phyloP scores from a whole-genome alignment of 192 early-diverging fungal genomes.

The Backusella parvicylindrica region DNA sequence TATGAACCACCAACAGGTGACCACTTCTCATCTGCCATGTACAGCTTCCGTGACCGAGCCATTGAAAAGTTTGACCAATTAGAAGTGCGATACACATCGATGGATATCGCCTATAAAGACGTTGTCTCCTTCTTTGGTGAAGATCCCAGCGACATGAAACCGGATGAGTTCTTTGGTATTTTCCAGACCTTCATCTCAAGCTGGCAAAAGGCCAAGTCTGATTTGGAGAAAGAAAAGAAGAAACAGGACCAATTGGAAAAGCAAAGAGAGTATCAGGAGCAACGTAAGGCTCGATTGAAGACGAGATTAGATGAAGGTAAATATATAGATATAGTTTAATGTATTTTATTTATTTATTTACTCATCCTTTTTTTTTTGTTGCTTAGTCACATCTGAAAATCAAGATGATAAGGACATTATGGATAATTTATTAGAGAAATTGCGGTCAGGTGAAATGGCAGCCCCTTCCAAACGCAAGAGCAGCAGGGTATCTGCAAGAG shows the following conservation, averaged over 20 bases:
- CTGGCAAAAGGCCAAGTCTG: slow-evolving; percentile 58
- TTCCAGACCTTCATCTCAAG: slow-evolving; percentile 78
- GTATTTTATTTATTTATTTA: neutral
- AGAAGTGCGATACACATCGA: slow-evolving; percentile 56
- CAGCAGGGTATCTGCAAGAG: slow-evolving; percentile 13
- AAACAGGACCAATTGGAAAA: slow-evolving; percentile 42
- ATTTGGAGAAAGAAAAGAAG: slow-evolving; percentile 33
- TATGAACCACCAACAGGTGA: slow-evolving; percentile 51
- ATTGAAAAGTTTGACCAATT: slow-evolving; percentile 60
- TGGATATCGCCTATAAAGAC: slow-evolving; percentile 71
- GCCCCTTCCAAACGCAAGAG: slow-evolving; percentile 35
- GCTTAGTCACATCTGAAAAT: slow-evolving; percentile 28
- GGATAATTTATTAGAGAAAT: slow-evolving; percentile 70
- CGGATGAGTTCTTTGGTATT: slow-evolving; percentile 86
- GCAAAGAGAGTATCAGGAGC: slow-evolving; percentile 21
- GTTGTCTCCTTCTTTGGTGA: slow-evolving; percentile 75
- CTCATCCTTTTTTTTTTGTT: neutral
- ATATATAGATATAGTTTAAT: neutral
- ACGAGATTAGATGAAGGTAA: neutral
- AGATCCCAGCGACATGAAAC: slow-evolving; percentile 64
- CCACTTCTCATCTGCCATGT: slow-evolving; percentile 62
- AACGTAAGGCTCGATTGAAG: slow-evolving; percentile 23
- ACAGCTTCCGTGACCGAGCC: slow-evolving; percentile 61
- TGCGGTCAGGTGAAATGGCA: slow-evolving; percentile 62
- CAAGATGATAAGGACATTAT: slow-evolving; percentile 72